Conservation (phyloP, 495 filamentous ascomycete species). For the Geopyxis carbonaria region DNA sequence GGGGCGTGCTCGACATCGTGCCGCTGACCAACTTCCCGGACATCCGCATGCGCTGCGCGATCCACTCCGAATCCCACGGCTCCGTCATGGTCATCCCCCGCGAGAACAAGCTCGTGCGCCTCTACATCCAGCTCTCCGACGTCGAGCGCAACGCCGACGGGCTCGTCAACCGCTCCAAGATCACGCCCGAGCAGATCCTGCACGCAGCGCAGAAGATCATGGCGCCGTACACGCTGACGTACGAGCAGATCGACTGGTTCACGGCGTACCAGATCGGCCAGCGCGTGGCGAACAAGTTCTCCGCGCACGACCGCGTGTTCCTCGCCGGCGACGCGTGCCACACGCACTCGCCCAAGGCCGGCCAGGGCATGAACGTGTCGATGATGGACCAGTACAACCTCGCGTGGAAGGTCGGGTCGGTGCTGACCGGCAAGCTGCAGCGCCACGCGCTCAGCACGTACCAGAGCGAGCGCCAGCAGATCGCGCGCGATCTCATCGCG, state of each 20-base stretch:
- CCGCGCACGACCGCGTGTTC: slow-evolving; percentile 51
- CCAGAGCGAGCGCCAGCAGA: slow-evolving; percentile 46
- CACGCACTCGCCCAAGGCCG: slow-evolving; percentile 69
- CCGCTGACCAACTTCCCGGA: slow-evolving; percentile 63
- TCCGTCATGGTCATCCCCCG: slow-evolving; percentile 64
- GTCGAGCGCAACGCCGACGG: slow-evolving; percentile 10
- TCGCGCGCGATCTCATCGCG: slow-evolving; percentile 52
- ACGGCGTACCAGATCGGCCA: slow-evolving; percentile 58
- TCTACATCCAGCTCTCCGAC: slow-evolving; percentile 61
- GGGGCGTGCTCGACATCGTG: slow-evolving; percentile 64
- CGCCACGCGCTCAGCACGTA: slow-evolving; percentile 51
- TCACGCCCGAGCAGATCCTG: slow-evolving; percentile 52
- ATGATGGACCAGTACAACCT: slow-evolving; percentile 71
- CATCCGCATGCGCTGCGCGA: slow-evolving; percentile 41
- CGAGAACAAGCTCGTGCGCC: slow-evolving; percentile 54
- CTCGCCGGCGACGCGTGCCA: slow-evolving; percentile 69
- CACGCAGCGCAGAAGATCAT: slow-evolving; percentile 47
- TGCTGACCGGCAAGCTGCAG: slow-evolving; percentile 44
- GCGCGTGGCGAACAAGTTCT: slow-evolving; percentile 51
- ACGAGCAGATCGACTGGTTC: slow-evolving; percentile 53
- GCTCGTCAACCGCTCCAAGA: slow-evolving; percentile 30
- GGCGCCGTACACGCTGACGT: slow-evolving; percentile 48
- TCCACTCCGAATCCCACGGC: slow-evolving; percentile 47
- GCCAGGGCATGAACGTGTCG: slow-evolving; percentile 72
- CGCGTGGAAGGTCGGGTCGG: slow-evolving; percentile 66